These are phyloP conservation scores for Salvia rosmarinus DNA, from an alignment of 257 asterid species.

Conservation along the genomic window DNA sequence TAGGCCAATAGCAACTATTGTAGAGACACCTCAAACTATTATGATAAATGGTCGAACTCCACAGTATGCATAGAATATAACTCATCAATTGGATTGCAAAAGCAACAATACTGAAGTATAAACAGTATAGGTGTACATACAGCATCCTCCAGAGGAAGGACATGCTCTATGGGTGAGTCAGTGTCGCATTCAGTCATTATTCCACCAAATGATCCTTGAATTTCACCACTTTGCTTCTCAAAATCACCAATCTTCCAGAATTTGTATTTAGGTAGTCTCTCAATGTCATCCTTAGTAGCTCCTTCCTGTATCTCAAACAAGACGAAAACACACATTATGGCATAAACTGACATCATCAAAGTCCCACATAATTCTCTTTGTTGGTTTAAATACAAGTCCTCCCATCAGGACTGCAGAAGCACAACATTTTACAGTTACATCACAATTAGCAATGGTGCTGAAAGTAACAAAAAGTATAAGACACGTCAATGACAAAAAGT, in stretches of 20 bases:
- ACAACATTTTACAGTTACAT: neutral
- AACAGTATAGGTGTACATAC: constrained; percentile 49
- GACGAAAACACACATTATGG: constrained; percentile 8
- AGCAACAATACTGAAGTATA: neutral
- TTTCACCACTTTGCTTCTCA: constrained; percentile 80
- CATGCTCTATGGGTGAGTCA: constrained; percentile 70
- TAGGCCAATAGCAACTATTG: neutral
- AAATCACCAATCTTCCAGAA: constrained; percentile 69
- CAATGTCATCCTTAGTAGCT: constrained; percentile 87
- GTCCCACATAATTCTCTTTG: constrained; percentile 7
- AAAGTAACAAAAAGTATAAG: constrained; percentile 1
- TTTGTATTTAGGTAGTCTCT: constrained; percentile 71
- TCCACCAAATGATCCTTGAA: constrained; percentile 84
- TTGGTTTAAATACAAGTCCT: neutral
- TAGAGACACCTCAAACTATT: neutral
- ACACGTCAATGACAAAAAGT: neutral
- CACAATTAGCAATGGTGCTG: neutral
- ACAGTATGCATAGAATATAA: neutral
- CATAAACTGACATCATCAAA: neutral
- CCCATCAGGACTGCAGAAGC: neutral
- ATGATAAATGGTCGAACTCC: neutral
- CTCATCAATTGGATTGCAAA: neutral
- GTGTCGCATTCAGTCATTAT: constrained; percentile 80
- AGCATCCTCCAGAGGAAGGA: constrained; percentile 81
- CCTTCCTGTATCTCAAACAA: constrained; percentile 68